Evolutionary conservation across 257 asterid species (phyloP), one percentile per base, ranked within the genome.

Genomic region (Solanum stenotomum): DNA sequence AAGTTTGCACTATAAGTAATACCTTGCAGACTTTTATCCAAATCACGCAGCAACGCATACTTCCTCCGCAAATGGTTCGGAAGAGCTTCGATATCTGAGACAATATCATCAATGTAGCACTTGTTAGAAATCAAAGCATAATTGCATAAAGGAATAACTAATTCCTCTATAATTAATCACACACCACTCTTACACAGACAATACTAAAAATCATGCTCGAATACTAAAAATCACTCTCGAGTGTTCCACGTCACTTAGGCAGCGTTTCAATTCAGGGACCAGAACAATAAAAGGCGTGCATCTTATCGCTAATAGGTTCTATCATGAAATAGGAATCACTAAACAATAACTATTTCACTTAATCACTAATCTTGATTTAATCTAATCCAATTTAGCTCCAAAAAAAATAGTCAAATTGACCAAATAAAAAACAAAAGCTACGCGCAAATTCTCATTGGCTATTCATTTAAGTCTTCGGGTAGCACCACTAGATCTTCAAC

Each of bases 21-120:
- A 96, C 99, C 99, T 91, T 94, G 99, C 79, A 96, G 88, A 87
- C 99, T 97, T 88, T 93, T 96, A 90, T 97, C 98, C 89, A 97
- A 91, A 86, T 97, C 98, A 16, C 94, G 96, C 91, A 97, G 87
- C 71, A 97, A 92, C 4, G 94, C 94, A 88, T 97, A 97, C 90
- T 97, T 97, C 93, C 96, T 93, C 89, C 91, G 96, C 86, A 97
- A 86, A 89, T 94, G 94, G 68, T 90, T 94, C 3, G 99, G 99
- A 31, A 97, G 89, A n/a, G 95, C 98, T 91, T 93, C 98, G 88
- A 97, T 91, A 92, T 96, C 99, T 96, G 92, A 59, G 83, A 71
- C 83, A 42, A 83, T 33, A 13, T 23, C 15, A 65, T 46, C 20
- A 44, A 83, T 14, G 3, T 49, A 81, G 35, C 29, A 49, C 42